Base-by-base conservation (phyloP, 768 basidiomycete species). In the Roridomyces roridus region DNA sequence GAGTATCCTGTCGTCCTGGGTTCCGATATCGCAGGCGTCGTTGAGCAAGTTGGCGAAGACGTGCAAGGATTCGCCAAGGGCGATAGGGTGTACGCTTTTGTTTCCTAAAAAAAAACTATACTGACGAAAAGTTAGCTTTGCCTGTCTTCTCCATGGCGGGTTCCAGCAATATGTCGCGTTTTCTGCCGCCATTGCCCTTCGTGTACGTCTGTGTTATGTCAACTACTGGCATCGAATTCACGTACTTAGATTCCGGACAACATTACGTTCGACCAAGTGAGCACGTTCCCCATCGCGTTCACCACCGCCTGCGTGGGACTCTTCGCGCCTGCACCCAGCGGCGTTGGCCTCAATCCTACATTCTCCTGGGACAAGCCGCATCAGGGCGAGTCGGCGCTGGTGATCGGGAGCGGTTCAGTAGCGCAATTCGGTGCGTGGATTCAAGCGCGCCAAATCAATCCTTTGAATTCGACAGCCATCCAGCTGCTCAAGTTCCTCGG, bases 401-500 rank as follows among this genome's bases (percentile, higher is more conserved):
- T 64, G 1, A 47, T 64, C 29, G 63, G 59, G 3, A 59, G 20
- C 24, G 46, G 28, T 20, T 51, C 56, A 3, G 25, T 42, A 17
- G 63, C 59, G 3, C 63, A 64, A 53, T 61, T 58, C 34, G 63
- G 63, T 61, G 25, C 31, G 31, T 34, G 3, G 17, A 35, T 12
- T 26, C 1, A 8, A n/a, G n/a, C n/a, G 15, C 2, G 12, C 5
- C 2, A 12, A 18, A 9, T 17, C 41, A 20, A 41, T 6, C 45
- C 35, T 6, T 29, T 2, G 5, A 41, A 0, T 25, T 12, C 43
- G 25, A 29, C 55, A 78, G 77, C 59, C 17, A 69, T 79, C 40
- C 78, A 77, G 63, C 51, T 80, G 0, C 72, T 75, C 5, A 75
- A 72, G 58, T 67, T 76, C 56, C 74, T 75, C 12, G 77, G 77